These are phyloP conservation scores for Kwoniella shandongensis DNA, from an alignment of 768 basidiomycete genomes.

Conservation along the genomic window DNA sequence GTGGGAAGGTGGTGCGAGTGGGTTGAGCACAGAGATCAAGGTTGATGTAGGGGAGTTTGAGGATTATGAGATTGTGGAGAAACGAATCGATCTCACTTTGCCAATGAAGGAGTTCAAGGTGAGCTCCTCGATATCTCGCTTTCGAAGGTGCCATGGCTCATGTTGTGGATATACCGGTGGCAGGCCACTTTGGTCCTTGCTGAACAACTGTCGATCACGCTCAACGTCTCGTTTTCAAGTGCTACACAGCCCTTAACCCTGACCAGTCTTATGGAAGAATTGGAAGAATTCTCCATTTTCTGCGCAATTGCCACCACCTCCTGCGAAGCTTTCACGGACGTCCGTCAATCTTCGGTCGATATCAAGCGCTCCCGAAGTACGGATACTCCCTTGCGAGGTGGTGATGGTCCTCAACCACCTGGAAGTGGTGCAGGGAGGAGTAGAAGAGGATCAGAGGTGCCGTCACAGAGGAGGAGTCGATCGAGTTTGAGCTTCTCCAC, in stretches of 20 bases:
- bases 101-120: constrained; percentile 53
- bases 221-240: constrained; percentile 44
- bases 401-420: background rate
- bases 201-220: constrained; percentile 40
- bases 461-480: constrained; percentile 8
- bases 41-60: constrained; percentile 46
- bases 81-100: constrained; percentile 45
- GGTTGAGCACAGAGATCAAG: constrained; percentile 47
- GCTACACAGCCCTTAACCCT: constrained; percentile 48
- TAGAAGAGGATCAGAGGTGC: constrained; percentile 7
- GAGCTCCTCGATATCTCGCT: constrained; percentile 23
- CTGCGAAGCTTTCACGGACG: constrained; percentile 41
- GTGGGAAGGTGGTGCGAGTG: constrained; percentile 41
- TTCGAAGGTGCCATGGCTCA: background rate
- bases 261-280: constrained; percentile 31
- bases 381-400: background rate
- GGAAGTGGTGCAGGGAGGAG: background rate
- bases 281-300: constrained; percentile 38
- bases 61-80: constrained; percentile 39
- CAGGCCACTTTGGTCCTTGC: constrained; percentile 49
- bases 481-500: constrained; percentile 13
- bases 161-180: background rate
- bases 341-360: constrained; percentile 5
- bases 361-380: constrained; percentile 13
- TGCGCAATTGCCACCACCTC: constrained; percentile 51